Conservation (phyloP, 2,329 filamentous ascomycete genomes). For the Fusarium liriodendri region DNA sequence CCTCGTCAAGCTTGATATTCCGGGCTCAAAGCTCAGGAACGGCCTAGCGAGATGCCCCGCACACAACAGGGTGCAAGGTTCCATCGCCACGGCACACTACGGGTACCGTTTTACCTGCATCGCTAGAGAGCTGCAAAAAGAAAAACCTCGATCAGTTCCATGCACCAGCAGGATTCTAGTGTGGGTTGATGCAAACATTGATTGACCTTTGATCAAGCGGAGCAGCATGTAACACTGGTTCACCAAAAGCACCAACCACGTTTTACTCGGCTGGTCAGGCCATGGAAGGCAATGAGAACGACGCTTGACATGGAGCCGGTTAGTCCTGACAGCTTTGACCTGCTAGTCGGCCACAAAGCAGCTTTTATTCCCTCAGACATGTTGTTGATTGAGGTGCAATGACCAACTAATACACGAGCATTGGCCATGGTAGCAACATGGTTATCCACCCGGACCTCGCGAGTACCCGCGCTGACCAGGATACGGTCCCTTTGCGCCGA, state of each 20-base stretch:
- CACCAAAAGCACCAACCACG: constrained; percentile 2
- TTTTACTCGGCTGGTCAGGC: not conserved
- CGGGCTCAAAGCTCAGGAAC: constrained; percentile 39
- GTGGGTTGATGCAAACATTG: constrained; percentile 12
- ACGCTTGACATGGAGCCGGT: constrained; percentile 13
- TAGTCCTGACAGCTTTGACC: constrained; percentile 7
- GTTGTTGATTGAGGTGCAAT: constrained; percentile 2
- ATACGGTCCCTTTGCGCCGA: not conserved
- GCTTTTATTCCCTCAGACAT: constrained; percentile 5
- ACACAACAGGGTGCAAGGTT: constrained; percentile 5
- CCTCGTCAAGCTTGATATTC: constrained; percentile 28
- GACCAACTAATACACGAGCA: constrained; percentile 17
- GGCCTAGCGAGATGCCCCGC: constrained; percentile 29
- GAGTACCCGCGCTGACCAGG: constrained; percentile 20
- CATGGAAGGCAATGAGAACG: constrained; percentile 18
- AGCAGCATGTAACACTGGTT: not conserved
- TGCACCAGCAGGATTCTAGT: not conserved
- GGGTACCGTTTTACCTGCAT: constrained; percentile 29
- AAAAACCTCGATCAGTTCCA: constrained; percentile 11
- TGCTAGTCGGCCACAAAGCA: not conserved
- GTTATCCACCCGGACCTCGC: constrained; percentile 9
- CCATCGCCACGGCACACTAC: constrained; percentile 10
- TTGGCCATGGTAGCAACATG: constrained; percentile 12
- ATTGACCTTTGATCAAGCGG: not conserved
- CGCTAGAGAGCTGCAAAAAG: constrained; percentile 15